Conservation (phyloP, 2,329 filamentous ascomycete genomes). For the Exserohilum turcica region DNA sequence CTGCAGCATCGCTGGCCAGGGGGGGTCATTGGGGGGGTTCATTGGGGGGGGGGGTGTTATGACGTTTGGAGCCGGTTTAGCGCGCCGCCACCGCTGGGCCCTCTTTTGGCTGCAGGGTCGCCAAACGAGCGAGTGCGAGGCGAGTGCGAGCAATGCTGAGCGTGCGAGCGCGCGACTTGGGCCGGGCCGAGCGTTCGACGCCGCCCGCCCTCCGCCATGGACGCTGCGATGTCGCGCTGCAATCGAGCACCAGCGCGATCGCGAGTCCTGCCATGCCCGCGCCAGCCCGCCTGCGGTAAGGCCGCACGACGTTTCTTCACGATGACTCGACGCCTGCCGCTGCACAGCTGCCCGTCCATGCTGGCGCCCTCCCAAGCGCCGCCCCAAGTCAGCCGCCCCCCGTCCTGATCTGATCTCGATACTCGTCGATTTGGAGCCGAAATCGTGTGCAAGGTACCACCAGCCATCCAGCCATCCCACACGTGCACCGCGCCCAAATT, state of each 20-base stretch:
- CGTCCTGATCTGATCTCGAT: constrained; percentile 18
- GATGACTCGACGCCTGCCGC: constrained; percentile 19
- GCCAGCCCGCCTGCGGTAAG: constrained; percentile 24
- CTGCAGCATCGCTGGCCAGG: constrained; percentile 25
- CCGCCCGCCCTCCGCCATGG: constrained; percentile 2
- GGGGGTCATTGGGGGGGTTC: too few relatives aligned
- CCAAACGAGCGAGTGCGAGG: too few relatives aligned
- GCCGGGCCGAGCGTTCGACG: constrained; percentile 27
- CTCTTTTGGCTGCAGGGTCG: constrained; percentile 23
- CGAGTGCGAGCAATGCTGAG: too few relatives aligned
- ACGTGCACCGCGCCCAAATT: constrained; percentile 9
- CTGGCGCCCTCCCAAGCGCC: too few relatives aligned
- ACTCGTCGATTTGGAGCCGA: constrained; percentile 16
- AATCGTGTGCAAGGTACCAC: constrained; percentile 25
- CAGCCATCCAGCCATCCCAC: constrained; percentile 1
- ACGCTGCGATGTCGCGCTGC: constrained; percentile 35
- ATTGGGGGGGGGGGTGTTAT: too few relatives aligned
- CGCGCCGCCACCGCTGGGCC: constrained; percentile 24
- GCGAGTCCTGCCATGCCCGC: constrained; percentile 23
- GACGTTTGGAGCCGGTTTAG: constrained; percentile 24
- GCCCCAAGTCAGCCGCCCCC: too few relatives aligned
- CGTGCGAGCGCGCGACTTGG: constrained; percentile 27
- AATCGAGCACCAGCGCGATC: constrained; percentile 35
- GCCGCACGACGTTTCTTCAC: constrained; percentile 12
- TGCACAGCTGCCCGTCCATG: too few relatives aligned